Conservation (phyloP, 345 rosid genomes). For the Arabis hirsuta region DNA sequence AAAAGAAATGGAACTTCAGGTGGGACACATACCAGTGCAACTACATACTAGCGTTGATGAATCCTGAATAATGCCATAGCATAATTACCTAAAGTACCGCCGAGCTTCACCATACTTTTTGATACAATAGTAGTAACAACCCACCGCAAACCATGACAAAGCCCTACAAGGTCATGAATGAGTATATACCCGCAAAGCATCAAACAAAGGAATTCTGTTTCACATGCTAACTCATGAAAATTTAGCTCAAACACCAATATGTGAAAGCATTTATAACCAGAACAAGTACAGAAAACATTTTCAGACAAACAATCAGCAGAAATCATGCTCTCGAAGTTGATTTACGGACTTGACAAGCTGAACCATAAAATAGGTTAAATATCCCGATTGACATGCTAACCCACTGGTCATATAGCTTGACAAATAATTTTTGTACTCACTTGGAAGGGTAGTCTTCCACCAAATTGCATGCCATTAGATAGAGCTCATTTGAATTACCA, state of each 20-base stretch:
- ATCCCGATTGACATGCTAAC: constrained; percentile 11
- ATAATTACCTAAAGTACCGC: constrained; percentile 80
- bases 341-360: constrained; percentile 22
- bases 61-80: constrained; percentile 4
- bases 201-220: constrained; percentile 11
- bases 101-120: constrained; percentile 90
- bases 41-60: constrained; percentile 20
- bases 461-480: constrained; percentile 92
- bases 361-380: constrained; percentile 1
- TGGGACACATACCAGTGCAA: constrained; percentile 9
- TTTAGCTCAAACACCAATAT: constrained; percentile 17
- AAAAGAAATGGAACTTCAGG: constrained; percentile 26
- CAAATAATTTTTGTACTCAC: constrained; percentile 52
- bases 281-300: constrained; percentile 1
- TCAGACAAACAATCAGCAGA: background rate
- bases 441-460: constrained; percentile 95
- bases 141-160: constrained; percentile 92
- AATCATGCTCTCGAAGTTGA: constrained; percentile 1
- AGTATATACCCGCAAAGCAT: constrained; percentile 22
- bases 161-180: constrained; percentile 61
- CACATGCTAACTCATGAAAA: constrained; percentile 17
- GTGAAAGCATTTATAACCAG: background rate
- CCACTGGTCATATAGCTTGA: constrained; percentile 17
- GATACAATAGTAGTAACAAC: constrained; percentile 78
- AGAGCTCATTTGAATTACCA: constrained; percentile 95